Evolutionary conservation across 2,329 filamentous ascomycete genomes (phyloP).

Genomic region (Pseudofabraea citricarpa): DNA sequence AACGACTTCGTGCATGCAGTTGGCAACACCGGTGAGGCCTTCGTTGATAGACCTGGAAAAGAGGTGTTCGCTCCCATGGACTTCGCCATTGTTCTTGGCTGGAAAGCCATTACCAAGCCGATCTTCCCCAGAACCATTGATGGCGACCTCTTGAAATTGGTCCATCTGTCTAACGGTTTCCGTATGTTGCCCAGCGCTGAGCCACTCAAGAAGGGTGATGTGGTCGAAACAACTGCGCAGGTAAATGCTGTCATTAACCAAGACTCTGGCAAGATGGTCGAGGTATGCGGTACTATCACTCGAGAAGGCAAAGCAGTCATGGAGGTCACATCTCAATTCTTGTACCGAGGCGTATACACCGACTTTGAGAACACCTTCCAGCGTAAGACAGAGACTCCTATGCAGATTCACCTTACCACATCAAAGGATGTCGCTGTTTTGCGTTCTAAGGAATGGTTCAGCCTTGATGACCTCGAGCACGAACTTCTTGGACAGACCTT

Average conservation of each 20-base stretch:
- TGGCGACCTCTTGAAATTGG: conserved; percentile 90
- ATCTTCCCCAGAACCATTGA: conserved; percentile 98
- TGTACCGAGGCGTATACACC: conserved; percentile 88
- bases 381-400: conserved; percentile 90
- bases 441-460: conserved; percentile 97
- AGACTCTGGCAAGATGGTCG: conserved; percentile 98
- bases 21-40: conserved; percentile 94
- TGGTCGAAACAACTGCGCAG: conserved; percentile 86
- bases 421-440: conserved; percentile 91
- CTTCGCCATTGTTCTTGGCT: conserved; percentile 95
- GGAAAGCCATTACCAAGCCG: conserved; percentile 99
- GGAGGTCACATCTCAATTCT: conserved; percentile 97
- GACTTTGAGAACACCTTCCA: conserved; percentile 99
- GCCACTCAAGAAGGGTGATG: conserved; percentile 91
- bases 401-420: conserved; percentile 84
- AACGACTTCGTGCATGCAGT: conserved; percentile 99
- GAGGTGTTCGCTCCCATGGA: conserved; percentile 96
- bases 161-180: conserved; percentile 96
- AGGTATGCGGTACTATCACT: conserved; percentile 95
- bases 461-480: conserved; percentile 75
- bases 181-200: conserved; percentile 96
- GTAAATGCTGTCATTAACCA: conserved; percentile 98
- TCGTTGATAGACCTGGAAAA: conserved; percentile 93
- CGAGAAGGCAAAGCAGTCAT: conserved; percentile 83
- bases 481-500: conserved; percentile 90